Evolutionary conservation across 441 rosid species (phyloP), one percentile per base, ranked within the genome.

Genomic region (Jatropha multifida): DNA sequence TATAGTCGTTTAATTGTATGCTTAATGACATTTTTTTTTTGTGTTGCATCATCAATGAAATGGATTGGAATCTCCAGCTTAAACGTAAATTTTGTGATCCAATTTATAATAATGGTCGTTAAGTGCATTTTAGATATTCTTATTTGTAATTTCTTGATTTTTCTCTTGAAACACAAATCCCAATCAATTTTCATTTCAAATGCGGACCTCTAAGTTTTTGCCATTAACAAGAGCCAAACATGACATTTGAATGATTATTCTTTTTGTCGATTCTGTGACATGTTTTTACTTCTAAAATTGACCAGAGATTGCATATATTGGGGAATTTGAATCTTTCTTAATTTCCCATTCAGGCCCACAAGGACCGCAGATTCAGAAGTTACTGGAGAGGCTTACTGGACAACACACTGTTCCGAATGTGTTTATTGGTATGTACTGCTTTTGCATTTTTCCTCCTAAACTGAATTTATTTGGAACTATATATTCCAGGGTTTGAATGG

Each of bases 391-490:
- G 82, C 89, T 95, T 48, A 95, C 99, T 15, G 96, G 97, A 32
- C 99, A 93, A 79, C 95, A 87, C 71, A 93, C 97, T 5, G 99
- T 93, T 79, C 99, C 99, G 44, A 92, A 89, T 87, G 95, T 95
- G 59, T 95, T 95, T 71, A 88, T 95, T 26, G 96, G 99, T 95
- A 74, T 32, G 87, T 80, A 17, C 27, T 74, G 76, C 49, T 81
- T 75, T 76, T 27, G 15, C 15, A n/a, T 17, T 55, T 10, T 48
- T 23, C 70, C 38, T 40, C 48, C 37, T 38, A n/a, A 18, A 38
- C 14, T 63, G 20, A 49, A 37, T 7, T 63, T 20, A 63, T 38
- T 48, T 27, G 49, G 20, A 51, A 48, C 26, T 48, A 23, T 44
- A 15, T 2, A 4, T 4, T 72, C 26, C 5, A 38, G 65, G 18